These are phyloP conservation scores for Alternaria infectoria DNA, from an alignment of 2,329 filamentous ascomycete genomes.

Conservation along the genomic window DNA sequence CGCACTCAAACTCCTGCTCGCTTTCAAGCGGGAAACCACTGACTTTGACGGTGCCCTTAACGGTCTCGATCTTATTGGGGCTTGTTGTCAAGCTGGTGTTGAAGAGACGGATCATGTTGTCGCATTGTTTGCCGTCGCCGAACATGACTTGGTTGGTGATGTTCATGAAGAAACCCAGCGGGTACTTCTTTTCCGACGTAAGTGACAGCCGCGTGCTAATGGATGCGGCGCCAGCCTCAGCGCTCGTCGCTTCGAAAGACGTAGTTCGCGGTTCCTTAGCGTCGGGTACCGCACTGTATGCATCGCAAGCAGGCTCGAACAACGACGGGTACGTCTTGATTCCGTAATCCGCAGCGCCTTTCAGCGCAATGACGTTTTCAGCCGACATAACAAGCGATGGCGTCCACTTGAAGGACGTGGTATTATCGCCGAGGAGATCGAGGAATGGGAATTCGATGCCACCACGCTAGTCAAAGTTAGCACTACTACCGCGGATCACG, in stretches of 20 bases:
- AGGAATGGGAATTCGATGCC: conserved; percentile 64
- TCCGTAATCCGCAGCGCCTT: conserved; percentile 57
- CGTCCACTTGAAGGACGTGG: conserved; percentile 60
- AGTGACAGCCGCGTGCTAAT: conserved; percentile 25
- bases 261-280: conserved; percentile 29
- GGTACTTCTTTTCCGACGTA: conserved; percentile 36
- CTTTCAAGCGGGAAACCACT: conserved; percentile 37
- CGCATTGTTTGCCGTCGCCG: conserved; percentile 50
- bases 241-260: conserved; percentile 26
- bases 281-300: conserved; percentile 49
- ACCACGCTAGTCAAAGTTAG: conserved; percentile 49
- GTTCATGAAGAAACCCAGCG: conserved; percentile 56
- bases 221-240: conserved; percentile 22
- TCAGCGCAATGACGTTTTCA: conserved; percentile 51
- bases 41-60: conserved; percentile 43
- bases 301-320: conserved; percentile 59
- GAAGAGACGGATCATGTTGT: conserved; percentile 55
- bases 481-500: background rate
- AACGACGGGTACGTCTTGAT: conserved; percentile 50
- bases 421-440: conserved; percentile 59
- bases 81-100: conserved; percentile 53
- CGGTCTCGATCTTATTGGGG: conserved; percentile 37
- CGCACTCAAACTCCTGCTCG: conserved; percentile 37
- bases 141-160: conserved; percentile 63
- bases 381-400: conserved; percentile 57